Base-by-base conservation (phyloP, 78 protist species). In the Chrysochromulina tobinii region DNA sequence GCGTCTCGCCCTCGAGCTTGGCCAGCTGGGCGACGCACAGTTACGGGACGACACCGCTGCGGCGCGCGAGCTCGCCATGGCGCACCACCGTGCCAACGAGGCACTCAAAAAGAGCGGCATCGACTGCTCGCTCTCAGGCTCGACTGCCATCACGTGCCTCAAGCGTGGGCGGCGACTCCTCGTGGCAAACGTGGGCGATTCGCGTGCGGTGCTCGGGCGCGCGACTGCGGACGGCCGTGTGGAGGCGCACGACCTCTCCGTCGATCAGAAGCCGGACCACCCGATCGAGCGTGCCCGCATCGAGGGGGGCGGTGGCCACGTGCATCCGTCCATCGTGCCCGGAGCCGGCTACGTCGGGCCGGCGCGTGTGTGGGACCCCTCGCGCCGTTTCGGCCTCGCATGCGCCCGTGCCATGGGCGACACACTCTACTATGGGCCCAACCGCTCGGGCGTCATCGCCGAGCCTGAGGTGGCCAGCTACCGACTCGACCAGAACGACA, bases 201-300 rank as follows among this genome's bases (percentile, higher is more conserved):
- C 79, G 79, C 79, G 79, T 53, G 79, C 79, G 27, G 54, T 88
- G 50, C 61, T 92, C 25, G 2, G 23, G 55, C 14, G 61, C 23
- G 64, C 7, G 23, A 7, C 64, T 59, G 12, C 7, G 64, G 12
- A 7, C 64, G 64, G 64, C 64, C 7, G 7, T 7, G 23, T 66
- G 72, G 8, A 12, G 23, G 38, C 93, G 14, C 0, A 21, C 15
- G 21, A 25, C 17, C 38, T 93, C 48, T 51, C 95, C 27, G 20
- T 0, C 9, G 94, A 94, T 51, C 96, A 94, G 79, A 94, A 93
- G 90, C 94, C 96, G 25, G 66, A 55, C 85, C 0, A 14, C 48
- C 94, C 96, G 12, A 91, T 59, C 15, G 96, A 94, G 90, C 14
- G 20, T 14, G 75, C 2, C 77, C 91, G 97, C 15, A 96, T 96